Evolutionary conservation across 2,329 filamentous ascomycete species (phyloP).

Genomic region (Fonsecaea pugnacius): DNA sequence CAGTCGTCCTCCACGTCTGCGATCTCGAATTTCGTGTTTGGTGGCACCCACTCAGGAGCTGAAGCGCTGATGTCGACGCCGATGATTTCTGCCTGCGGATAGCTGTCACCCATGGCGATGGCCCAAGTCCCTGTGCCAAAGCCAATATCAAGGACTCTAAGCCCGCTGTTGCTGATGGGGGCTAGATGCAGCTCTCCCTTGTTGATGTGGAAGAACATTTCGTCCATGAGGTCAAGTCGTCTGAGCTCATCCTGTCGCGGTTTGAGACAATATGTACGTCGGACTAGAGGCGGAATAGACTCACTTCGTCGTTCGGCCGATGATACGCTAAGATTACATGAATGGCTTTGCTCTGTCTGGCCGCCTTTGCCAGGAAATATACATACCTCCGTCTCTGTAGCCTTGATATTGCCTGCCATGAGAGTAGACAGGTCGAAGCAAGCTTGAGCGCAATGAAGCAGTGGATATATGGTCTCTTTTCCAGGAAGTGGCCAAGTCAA

Average conservation of each 20-base stretch:
- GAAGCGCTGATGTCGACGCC: constrained; percentile 37
- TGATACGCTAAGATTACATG: not conserved
- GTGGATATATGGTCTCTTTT: constrained; percentile 4
- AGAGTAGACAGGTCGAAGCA: constrained; percentile 2
- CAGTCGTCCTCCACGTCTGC: constrained; percentile 63
- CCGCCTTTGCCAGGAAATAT: too few species aligned
- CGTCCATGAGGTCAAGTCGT: constrained; percentile 43
- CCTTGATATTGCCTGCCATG: constrained; percentile 11
- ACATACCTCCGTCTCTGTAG: constrained; percentile 8
- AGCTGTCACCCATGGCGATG: constrained; percentile 46
- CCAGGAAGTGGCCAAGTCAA: not conserved
- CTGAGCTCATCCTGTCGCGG: constrained; percentile 41
- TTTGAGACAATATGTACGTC: not conserved
- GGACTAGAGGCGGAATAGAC: not conserved
- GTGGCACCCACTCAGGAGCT: constrained; percentile 46
- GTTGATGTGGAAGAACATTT: constrained; percentile 29
- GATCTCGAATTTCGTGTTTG: constrained; percentile 61
- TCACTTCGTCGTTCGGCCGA: constrained; percentile 10
- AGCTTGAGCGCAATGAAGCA: not conserved
- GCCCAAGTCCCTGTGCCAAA: constrained; percentile 45
- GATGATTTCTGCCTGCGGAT: constrained; percentile 31
- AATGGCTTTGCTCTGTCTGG: not conserved
- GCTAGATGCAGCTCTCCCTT: constrained; percentile 39
- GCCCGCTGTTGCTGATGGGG: constrained; percentile 27
- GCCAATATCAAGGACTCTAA: constrained; percentile 42